Evolutionary conservation across 306 rosid genomes (phyloP).

Genomic region (Fragaria vesca): DNA sequence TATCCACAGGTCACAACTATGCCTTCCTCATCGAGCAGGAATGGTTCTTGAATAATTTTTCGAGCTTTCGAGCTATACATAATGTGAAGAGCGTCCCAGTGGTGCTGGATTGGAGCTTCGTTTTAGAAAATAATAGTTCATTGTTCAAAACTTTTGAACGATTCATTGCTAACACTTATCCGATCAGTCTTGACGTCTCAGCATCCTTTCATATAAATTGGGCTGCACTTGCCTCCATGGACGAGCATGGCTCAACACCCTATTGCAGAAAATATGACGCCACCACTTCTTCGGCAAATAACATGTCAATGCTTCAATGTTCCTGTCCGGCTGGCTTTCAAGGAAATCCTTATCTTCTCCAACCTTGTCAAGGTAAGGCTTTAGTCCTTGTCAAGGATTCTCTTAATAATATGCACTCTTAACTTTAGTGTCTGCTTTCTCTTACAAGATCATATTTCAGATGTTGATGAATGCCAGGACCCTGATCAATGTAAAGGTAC

Average conservation of each 20-base stretch:
- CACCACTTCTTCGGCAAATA: not conserved
- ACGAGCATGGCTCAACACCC: not conserved
- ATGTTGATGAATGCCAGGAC: not conserved
- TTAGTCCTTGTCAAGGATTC: too few relatives aligned
- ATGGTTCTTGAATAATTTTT: not conserved
- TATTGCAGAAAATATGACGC: not conserved
- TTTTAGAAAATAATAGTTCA: not conserved
- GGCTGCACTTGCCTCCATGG: not conserved
- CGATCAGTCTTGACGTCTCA: too few relatives aligned
- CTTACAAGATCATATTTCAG: not conserved
- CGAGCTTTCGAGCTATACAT: not conserved
- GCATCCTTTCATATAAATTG: too few relatives aligned
- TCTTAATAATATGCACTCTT: too few relatives aligned
- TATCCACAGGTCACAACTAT: not conserved
- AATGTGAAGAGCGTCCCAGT: not conserved
- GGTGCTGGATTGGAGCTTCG: constrained; percentile 20
- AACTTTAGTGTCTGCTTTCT: too few relatives aligned
- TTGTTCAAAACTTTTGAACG: not conserved
- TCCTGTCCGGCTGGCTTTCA: not conserved
- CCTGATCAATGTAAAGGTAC: not conserved
- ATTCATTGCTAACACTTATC: not conserved
- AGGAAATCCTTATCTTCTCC: constrained; percentile 5
- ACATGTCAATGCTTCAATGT: not conserved
- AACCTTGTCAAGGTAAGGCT: not conserved
- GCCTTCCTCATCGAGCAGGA: constrained; percentile 8